Evolutionary conservation across 2,329 filamentous ascomycete species (phyloP), one percentile per base, ranked within the genome.

Genomic region (Pestalotiopsis sp.): DNA sequence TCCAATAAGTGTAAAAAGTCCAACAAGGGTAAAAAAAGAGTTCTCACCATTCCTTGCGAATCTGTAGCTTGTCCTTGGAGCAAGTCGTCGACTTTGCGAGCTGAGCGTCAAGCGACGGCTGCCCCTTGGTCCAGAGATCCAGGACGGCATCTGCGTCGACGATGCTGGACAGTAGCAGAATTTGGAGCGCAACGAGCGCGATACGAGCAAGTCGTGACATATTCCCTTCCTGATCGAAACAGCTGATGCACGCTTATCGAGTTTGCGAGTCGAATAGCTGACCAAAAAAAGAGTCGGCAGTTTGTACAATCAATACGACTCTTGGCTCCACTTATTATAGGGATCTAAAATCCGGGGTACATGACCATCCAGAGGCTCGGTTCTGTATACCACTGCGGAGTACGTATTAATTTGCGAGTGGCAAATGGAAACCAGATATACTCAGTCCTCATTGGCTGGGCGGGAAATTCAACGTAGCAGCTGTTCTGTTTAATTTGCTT

Each of bases 11-110:
- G 25, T 25, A 25, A 25, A 7, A 31, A 23, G 6, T 36, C 6
- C 6, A 7, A 36, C 9, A 4, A 27, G 25, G 25, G 25, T 25
- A 25, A 25, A 7, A 31, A 23, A 56, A 17, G 36, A 12, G 31
- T 67, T 13, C 72, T 49, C 66, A 74, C 74, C 73, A 76, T 49
- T 76, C 73, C 49, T 71, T 72, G 39, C 74, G 72, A 49, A 75
- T 69, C 4, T 60, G 66, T n/a, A 75, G 68, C 56, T 73, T 75
- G 49, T 73, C 73, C 57, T 72, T 72, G 27, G 71, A 69, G 59
- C 73, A 76, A 2, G 73, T 74, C 31, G 58, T 70, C 6, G 73
- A 74, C 63, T 70, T 72, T n/a, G 71, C 72, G 2, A 75, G 71
- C 39, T 73, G 69, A 2, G 71, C 71, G 14, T 75, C 73, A 58